Evolutionary conservation across 1,139 yeast species (phyloP).

Genomic region (Geotrichum bryndzae): DNA sequence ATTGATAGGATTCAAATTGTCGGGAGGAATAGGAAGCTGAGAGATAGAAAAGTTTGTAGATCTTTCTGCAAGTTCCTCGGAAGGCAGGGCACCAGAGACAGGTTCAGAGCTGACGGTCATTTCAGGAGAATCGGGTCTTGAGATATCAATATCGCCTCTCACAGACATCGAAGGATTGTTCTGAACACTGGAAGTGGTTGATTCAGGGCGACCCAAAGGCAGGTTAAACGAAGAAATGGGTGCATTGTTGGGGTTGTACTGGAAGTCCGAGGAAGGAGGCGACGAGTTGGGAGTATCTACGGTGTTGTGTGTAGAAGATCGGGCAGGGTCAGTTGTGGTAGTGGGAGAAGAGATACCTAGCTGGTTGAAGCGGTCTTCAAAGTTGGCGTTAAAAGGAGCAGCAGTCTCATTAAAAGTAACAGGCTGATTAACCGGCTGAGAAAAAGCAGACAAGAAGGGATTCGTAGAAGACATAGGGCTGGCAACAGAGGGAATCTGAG

Average conservation of each 20-base stretch:
- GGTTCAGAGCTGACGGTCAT: constrained; percentile 29
- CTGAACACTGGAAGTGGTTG: constrained; percentile 84
- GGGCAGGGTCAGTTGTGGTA: constrained; percentile 31
- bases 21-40: constrained; percentile 10
- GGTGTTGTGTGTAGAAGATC: constrained; percentile 40
- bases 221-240: constrained; percentile 39
- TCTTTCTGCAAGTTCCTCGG: constrained; percentile 22
- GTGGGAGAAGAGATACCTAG: constrained; percentile 30
- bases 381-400: constrained; percentile 16
- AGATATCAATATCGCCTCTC: constrained; percentile 66
- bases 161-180: constrained; percentile 89
- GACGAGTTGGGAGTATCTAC: constrained; percentile 53
- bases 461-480: constrained; percentile 11
- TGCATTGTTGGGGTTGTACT: constrained; percentile 30
- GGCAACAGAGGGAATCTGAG: constrained; percentile 15
- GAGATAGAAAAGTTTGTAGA: constrained; percentile 2
- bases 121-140: constrained; percentile 53
- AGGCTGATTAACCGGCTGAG: constrained; percentile 3
- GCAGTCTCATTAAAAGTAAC: constrained; percentile 1
- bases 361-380: constrained; percentile 29
- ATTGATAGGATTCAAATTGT: constrained; percentile 1
- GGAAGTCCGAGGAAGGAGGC: constrained; percentile 45
- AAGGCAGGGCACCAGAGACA: constrained; percentile 31
- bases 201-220: constrained; percentile 62
- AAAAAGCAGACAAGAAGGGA: constrained; percentile 13